These are phyloP conservation scores for Leucosporidium creatinivorum DNA, from an alignment of 768 basidiomycete species.

Conservation along the genomic window DNA sequence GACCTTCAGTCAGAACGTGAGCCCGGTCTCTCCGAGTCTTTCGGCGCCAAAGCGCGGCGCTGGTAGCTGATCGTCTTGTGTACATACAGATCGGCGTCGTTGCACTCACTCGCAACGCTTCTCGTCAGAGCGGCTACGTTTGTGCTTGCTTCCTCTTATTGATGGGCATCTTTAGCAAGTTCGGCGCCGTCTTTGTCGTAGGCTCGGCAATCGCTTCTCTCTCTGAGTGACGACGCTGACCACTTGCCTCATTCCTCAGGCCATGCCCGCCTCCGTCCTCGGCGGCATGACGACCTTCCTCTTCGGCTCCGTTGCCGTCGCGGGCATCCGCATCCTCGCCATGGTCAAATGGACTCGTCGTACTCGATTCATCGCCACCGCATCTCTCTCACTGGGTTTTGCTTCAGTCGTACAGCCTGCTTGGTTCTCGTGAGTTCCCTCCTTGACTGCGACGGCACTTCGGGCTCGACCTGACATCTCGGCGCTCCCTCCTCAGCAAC, in stretches of 20 bases:
- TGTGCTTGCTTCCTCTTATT: constrained; percentile 55
- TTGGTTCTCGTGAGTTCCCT: constrained; percentile 46
- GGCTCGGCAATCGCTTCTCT: constrained; percentile 47
- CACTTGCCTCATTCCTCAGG: background rate
- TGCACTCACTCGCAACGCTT: constrained; percentile 73
- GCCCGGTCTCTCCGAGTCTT: constrained; percentile 53
- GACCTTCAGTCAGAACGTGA: constrained; percentile 11
- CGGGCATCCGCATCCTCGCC: constrained; percentile 65
- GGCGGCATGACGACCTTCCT: constrained; percentile 81
- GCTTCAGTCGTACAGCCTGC: constrained; percentile 58
- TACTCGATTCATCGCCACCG: constrained; percentile 47
- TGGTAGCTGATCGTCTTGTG: too few relatives aligned
- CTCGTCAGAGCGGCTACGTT: constrained; percentile 67
- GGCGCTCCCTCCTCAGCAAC: background rate
- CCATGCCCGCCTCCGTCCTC: background rate
- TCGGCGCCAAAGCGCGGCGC: too few relatives aligned
- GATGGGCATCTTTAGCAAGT: constrained; percentile 62
- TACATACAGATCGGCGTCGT: constrained; percentile 51
- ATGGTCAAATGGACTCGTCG: constrained; percentile 41
- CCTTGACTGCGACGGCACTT: too few relatives aligned
- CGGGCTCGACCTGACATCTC: background rate
- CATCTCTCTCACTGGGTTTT: constrained; percentile 60
- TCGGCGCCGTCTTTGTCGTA: constrained; percentile 74
- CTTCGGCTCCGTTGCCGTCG: constrained; percentile 66
- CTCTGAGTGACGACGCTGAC: background rate